Evolutionary conservation across 257 asterid species (phyloP).

Genomic region (Fraxinus excelsior): DNA sequence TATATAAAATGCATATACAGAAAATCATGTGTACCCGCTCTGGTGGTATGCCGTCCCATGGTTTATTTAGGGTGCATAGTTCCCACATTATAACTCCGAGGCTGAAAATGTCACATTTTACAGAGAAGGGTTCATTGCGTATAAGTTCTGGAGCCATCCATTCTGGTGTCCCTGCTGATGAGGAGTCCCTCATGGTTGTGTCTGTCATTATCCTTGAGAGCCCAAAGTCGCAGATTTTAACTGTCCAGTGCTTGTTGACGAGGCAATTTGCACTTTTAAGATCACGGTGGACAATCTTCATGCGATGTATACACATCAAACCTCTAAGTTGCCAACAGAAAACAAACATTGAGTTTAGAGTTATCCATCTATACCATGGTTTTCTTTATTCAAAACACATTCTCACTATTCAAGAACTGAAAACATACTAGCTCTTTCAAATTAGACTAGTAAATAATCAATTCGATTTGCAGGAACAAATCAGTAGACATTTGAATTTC

Average conservation of each 20-base stretch:
- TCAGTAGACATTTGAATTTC: background rate
- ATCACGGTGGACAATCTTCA: conserved; percentile 93
- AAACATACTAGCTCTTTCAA: background rate
- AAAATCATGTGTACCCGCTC: conserved; percentile 63
- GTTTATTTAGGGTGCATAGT: conserved; percentile 81
- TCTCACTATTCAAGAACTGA: background rate
- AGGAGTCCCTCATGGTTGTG: conserved; percentile 58
- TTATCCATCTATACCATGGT: conserved; percentile 1
- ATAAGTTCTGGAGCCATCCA: conserved; percentile 99
- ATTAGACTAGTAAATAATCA: background rate
- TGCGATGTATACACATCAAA: conserved; percentile 95
- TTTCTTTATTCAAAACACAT: background rate
- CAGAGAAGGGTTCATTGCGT: conserved; percentile 80
- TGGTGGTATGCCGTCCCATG: conserved; percentile 89
- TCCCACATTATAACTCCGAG: conserved; percentile 99
- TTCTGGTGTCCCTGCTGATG: conserved; percentile 97
- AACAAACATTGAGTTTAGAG: conserved; percentile 22
- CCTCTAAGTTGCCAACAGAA: conserved; percentile 59
- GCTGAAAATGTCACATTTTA: conserved; percentile 95
- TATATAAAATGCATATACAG: too few species aligned
- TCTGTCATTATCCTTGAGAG: conserved; percentile 81
- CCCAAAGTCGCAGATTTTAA: conserved; percentile 96
- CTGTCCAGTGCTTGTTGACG: conserved; percentile 92
- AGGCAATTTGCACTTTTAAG: conserved; percentile 92
- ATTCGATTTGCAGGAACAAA: background rate